Base-by-base conservation (phyloP, 2,329 filamentous ascomycete species). In the Trichophyton mentagrophytes region DNA sequence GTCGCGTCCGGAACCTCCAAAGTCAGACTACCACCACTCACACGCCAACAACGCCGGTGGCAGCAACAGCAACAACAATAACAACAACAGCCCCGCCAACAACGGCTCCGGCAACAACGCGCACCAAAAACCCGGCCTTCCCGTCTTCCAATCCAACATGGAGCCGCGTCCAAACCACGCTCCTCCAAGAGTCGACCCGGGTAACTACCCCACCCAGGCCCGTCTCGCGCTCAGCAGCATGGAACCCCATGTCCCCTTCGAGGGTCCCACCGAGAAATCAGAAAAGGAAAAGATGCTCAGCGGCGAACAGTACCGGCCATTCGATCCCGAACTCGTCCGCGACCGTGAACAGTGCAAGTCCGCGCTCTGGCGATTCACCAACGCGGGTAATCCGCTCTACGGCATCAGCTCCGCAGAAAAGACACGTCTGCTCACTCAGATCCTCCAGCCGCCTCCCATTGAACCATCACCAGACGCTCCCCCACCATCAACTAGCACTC, bases 281-380 rank as follows among this genome's bases (percentile, higher is more conserved):
- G 89, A 96, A 70, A 93, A 93, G 73, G 88, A 95, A 63, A 90
- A 93, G 71, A 97, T 97, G 92, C 77, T 95, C 15, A 80, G 80
- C 36, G 89, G 89, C 11, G 81, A 88, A 46, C 81, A 84, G n/a
- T 97, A 90, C 73, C 85, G 85, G 63, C 88, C 89, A 5, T 91
- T 87, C 64, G 85, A 89, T 69, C 82, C 85, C 63, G 86, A 90
- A 67, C 80, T 99, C 3, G 81, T 88, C 13, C 80, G 88, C 20
- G 91, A 96, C 68, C 86, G 92, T n/a, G 85, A 93, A 69, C 82
- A 86, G 60, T 97, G 92, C 75, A 87, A 85, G 64, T 82, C 83
- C 11, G 89, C 89, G 3, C 85, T 92, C 67, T 91, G 87, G 82
- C 80, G 85, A 58, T 96, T 93, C 76, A 96, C 96, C 74, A 89